Conservation (phyloP, 169 alveolate species). For the Cryptosporidium tyzzeri region DNA sequence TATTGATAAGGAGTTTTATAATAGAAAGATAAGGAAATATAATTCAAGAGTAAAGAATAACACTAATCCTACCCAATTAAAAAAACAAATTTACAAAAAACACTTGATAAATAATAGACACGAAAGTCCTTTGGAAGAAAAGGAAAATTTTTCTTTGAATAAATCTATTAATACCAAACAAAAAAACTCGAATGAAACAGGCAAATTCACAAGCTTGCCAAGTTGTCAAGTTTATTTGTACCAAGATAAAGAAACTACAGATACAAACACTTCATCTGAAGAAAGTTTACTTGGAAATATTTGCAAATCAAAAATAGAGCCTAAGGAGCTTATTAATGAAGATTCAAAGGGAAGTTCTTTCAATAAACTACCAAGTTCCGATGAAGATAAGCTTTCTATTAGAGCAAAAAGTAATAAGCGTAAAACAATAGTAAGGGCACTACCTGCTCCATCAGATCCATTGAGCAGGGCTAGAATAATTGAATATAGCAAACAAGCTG, state of each 20-base stretch:
- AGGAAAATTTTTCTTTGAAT: background rate
- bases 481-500: constrained; percentile 67
- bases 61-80: background rate
- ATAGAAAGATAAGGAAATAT: constrained; percentile 37
- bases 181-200: background rate
- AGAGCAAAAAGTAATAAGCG: background rate
- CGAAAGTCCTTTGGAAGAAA: background rate
- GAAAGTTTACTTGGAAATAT: background rate
- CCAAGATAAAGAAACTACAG: background rate
- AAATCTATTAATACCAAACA: background rate
- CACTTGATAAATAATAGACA: background rate
- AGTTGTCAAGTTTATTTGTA: background rate
- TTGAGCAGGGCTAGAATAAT: constrained; percentile 71
- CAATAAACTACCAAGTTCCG: background rate
- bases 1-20: constrained; percentile 6
- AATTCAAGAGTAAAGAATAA: constrained; percentile 25
- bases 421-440: constrained; percentile 46
- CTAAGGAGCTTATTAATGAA: background rate
- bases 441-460: constrained; percentile 66
- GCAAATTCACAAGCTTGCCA: background rate
- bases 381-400: background rate
- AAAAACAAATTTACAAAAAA: constrained; percentile 3
- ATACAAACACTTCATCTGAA: background rate
- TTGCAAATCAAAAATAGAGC: background rate
- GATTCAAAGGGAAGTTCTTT: background rate